Base-by-base conservation (phyloP, 768 basidiomycete species). In the Lyophyllum shimeji region DNA sequence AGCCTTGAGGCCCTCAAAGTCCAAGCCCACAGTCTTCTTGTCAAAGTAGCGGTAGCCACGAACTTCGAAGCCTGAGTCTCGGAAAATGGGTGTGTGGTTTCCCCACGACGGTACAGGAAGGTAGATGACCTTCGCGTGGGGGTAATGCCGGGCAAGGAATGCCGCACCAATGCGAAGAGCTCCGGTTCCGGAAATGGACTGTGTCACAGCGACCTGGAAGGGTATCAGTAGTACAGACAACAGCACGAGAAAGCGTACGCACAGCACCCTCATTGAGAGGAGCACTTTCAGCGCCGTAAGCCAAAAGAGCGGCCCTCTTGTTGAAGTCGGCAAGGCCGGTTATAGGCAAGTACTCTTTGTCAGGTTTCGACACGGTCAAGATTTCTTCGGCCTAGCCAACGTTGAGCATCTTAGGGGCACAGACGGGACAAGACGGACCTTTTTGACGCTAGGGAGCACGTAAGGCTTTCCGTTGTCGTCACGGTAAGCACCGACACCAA, bases 321-420 rank as follows among this genome's bases (percentile, higher is more conserved):
- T 89, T 94, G 76, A 97, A 96, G 50, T 86, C 83, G 5, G 86
- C 75, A 49, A 93, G 85, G 65, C 97, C 97, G 53, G 90, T 93
- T 69, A 99, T 99, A 57, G 94, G 91, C 42, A 98, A 84, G 72
- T 98, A 98, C 71, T 98, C 96, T 75, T 98, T 96, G 83, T 95
- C 93, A 37, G 81, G 79, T 54, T 82, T 80, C 56, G 83, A 79
- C 45, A 82, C 73, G 44, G 78, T 76, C 47, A 98, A 68, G 56
- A 85, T 69, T 59, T 87, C 83, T 71, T 96, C 93, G 15, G 93
- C 93, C 90, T 92, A 40, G 25, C 34, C 55, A 25, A 7, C 47
- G 44, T 18, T 9, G 33, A 56, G 18, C 17, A 52, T 37, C 50
- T 53, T 23, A n/a, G 23, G 53, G 18, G 18, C 7, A 31, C 47